Evolutionary conservation across 208 protist genomes (phyloP).

Genomic region (Acanthamoeba divionensis): DNA sequence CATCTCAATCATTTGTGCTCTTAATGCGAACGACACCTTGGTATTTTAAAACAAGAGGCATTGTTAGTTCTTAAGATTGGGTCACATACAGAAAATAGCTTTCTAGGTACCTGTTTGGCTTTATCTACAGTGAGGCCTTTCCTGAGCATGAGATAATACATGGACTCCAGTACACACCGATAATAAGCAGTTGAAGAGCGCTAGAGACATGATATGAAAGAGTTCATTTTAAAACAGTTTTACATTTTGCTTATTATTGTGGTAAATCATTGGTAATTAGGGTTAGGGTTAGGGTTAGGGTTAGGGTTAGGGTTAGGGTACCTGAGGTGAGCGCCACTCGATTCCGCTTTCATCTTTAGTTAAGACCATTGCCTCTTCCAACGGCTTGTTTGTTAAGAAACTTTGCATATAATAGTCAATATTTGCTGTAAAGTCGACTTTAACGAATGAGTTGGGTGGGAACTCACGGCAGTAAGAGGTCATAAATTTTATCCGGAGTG

Average conservation of each 20-base stretch:
- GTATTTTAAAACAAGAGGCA: too few species aligned
- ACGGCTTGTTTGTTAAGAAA: constrained; percentile 37
- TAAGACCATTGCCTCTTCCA: constrained; percentile 37
- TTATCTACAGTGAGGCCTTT: constrained; percentile 32
- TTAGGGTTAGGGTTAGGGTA: not conserved
- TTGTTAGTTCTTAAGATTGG: too few species aligned
- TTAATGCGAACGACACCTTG: not conserved
- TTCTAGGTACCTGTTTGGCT: constrained; percentile 33
- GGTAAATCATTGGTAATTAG: too few species aligned
- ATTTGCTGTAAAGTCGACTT: not conserved
- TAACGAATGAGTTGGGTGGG: not conserved
- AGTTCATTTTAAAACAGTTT: too few species aligned
- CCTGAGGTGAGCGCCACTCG: constrained; percentile 46
- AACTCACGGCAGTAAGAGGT: constrained; percentile 32
- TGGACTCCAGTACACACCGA: constrained; percentile 42
- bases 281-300: too few species aligned
- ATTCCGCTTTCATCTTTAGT: constrained; percentile 38
- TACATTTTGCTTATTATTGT: too few species aligned
- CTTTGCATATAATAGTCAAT: not conserved
- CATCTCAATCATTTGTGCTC: constrained; percentile 33
- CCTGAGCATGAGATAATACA: constrained; percentile 38
- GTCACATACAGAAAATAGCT: too few species aligned
- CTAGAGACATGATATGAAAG: not conserved
- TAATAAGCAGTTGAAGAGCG: constrained; percentile 47
- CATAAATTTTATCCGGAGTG: constrained; percentile 52